Conservation (phyloP, 371 early-diverging fungal genomes). For the Mucor ambiguus region DNA sequence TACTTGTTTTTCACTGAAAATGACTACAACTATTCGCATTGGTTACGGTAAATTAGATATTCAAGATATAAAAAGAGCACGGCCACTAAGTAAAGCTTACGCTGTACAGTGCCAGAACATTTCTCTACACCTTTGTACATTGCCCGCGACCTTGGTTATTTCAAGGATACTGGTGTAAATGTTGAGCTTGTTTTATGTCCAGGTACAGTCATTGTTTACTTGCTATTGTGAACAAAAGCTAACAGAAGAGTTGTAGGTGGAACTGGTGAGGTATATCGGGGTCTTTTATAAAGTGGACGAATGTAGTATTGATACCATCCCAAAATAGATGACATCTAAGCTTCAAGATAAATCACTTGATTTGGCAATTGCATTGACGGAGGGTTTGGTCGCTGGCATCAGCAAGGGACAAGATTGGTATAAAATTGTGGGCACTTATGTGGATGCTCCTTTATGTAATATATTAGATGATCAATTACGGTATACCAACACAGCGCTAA, state of each 20-base stretch:
- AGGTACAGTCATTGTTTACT: constrained; percentile 32
- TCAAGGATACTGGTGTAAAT: constrained; percentile 56
- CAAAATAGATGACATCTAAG: constrained; percentile 73
- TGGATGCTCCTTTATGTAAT: constrained; percentile 75
- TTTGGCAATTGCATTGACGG: constrained; percentile 83
- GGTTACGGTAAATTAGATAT: constrained; percentile 39
- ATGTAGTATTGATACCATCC: neutral
- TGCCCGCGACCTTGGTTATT: constrained; percentile 63
- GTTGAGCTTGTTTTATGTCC: constrained; percentile 72
- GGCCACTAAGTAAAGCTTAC: neutral
- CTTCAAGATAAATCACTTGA: constrained; percentile 73
- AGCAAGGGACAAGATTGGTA: constrained; percentile 62
- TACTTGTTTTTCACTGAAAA: neutral
- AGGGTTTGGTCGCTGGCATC: constrained; percentile 81
- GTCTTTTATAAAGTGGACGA: neutral
- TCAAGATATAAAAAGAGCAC: neutral
- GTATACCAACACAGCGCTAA: neutral
- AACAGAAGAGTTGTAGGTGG: constrained; percentile 41
- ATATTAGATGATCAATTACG: neutral
- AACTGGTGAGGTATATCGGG: constrained; percentile 65
- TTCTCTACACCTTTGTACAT: constrained; percentile 83
- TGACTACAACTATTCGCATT: constrained; percentile 37
- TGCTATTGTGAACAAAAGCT: neutral
- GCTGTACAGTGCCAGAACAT: constrained; percentile 78
- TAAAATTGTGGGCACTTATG: constrained; percentile 79